Evolutionary conservation across 495 filamentous ascomycete species (phyloP).

Genomic region (Letharia columbiana): DNA sequence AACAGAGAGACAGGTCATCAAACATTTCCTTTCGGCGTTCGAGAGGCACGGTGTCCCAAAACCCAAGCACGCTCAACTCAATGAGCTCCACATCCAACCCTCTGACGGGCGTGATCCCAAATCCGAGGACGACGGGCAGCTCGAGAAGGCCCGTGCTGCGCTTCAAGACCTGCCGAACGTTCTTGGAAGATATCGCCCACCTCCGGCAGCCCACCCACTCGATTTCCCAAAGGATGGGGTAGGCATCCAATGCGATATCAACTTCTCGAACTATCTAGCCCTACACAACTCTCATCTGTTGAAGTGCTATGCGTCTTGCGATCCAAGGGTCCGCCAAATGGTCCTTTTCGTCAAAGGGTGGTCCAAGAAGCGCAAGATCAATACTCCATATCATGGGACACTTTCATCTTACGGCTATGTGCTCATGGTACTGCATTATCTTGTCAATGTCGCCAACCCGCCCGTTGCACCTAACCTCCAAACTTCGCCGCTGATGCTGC

Average conservation of each 20-base stretch:
- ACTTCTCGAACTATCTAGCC: constrained; percentile 69
- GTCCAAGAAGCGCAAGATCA: constrained; percentile 73
- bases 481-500: constrained; percentile 23
- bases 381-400: constrained; percentile 71
- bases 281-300: constrained; percentile 72
- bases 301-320: constrained; percentile 65
- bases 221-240: constrained; percentile 62
- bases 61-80: neutral
- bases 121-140: neutral
- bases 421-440: constrained; percentile 88
- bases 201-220: constrained; percentile 33
- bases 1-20: constrained; percentile 17
- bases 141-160: constrained; percentile 6
- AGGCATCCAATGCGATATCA: constrained; percentile 76
- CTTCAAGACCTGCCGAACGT: constrained; percentile 24
- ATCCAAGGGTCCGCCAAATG: constrained; percentile 62
- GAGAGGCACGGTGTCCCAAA: constrained; percentile 1
- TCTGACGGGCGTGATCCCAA: neutral
- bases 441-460: constrained; percentile 66
- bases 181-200: constrained; percentile 21
- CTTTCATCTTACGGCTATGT: constrained; percentile 82
- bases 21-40: constrained; percentile 14
- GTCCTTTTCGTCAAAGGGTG: constrained; percentile 76
- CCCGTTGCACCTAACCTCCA: constrained; percentile 78
- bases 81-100: neutral